Percentiles rank a stretch among this genome's conserved stretches.
Evolutionary conservation across 2,329 filamentous ascomycete genomes (phyloP).

Genomic region (Dactylellina parvicollis): DNA sequence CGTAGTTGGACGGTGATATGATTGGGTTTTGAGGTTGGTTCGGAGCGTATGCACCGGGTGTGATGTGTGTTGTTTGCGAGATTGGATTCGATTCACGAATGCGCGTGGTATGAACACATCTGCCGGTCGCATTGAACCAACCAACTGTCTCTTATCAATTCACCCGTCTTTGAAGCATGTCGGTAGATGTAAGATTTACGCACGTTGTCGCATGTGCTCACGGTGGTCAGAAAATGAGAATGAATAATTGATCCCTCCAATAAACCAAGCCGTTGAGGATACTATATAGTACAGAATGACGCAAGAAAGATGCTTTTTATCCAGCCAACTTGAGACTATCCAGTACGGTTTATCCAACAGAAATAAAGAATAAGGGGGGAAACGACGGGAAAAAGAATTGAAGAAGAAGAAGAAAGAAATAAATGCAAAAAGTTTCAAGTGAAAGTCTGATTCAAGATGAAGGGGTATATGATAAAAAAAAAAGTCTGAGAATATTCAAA

Average conservation of each 20-base stretch:
- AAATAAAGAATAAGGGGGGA: neutral
- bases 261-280: conserved; percentile 2
- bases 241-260: neutral
- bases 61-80: too few species aligned
- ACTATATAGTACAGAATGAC: conserved; percentile 30
- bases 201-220: neutral
- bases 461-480: conserved; percentile 14
- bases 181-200: neutral
- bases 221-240: conserved; percentile 9
- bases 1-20: too few species aligned
- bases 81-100: too few species aligned
- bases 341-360: conserved; percentile 9
- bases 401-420: neutral
- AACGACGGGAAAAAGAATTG: neutral
- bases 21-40: too few species aligned
- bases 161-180: too few species aligned
- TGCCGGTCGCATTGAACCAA: too few species aligned
- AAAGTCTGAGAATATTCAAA: neutral
- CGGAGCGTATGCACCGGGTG: too few species aligned
- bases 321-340: conserved; percentile 8
- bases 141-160: too few species aligned
- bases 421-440: neutral
- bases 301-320: neutral
- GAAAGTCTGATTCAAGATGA: conserved; percentile 1
- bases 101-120: too few species aligned